Percentiles rank a stretch among this genome's conserved stretches.
Evolutionary conservation across 2,329 filamentous ascomycete genomes (phyloP).

Genomic region (Allantophomopsis cytisporea): DNA sequence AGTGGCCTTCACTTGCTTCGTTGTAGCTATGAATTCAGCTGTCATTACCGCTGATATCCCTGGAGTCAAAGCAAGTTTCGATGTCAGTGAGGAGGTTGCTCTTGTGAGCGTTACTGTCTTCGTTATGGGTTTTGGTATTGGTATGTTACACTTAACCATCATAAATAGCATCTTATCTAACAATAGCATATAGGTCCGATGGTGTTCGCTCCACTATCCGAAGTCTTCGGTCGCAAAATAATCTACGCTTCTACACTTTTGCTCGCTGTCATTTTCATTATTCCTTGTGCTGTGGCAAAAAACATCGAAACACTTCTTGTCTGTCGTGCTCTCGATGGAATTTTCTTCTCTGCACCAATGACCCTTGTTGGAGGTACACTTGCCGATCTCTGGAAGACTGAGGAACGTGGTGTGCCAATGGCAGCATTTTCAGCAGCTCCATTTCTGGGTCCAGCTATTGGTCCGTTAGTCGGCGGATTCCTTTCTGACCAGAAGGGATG

Average conservation of each 20-base stretch:
- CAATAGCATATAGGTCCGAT: slow-evolving; percentile 42
- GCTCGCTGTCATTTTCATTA: slow-evolving; percentile 66
- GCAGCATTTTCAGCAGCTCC: slow-evolving; percentile 73
- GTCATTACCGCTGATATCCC: slow-evolving; percentile 67
- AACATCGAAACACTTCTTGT: slow-evolving; percentile 68
- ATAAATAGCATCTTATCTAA: too few species aligned
- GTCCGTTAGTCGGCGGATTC: slow-evolving; percentile 66
- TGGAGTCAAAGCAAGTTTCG: slow-evolving; percentile 49
- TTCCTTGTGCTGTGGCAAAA: slow-evolving; percentile 63
- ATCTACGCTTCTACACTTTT: slow-evolving; percentile 38
- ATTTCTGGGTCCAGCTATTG: slow-evolving; percentile 69
- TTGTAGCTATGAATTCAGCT: slow-evolving; percentile 48
- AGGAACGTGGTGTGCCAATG: slow-evolving; percentile 79
- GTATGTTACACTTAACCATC: slow-evolving; percentile 21
- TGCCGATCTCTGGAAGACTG: slow-evolving; percentile 69
- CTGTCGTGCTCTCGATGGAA: slow-evolving; percentile 66
- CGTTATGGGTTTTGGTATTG: slow-evolving; percentile 70
- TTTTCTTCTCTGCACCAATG: slow-evolving; percentile 78
- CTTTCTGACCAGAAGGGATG: slow-evolving; percentile 57
- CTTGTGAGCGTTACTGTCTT: slow-evolving; percentile 64
- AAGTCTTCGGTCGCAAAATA: slow-evolving; percentile 57
- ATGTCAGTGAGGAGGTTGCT: slow-evolving; percentile 58
- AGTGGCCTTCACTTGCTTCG: slow-evolving; percentile 63
- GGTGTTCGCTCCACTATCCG: slow-evolving; percentile 65
- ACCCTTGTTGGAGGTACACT: slow-evolving; percentile 73